Conservation (phyloP, 2,329 filamentous ascomycete species). For the Claviceps arundinis region DNA sequence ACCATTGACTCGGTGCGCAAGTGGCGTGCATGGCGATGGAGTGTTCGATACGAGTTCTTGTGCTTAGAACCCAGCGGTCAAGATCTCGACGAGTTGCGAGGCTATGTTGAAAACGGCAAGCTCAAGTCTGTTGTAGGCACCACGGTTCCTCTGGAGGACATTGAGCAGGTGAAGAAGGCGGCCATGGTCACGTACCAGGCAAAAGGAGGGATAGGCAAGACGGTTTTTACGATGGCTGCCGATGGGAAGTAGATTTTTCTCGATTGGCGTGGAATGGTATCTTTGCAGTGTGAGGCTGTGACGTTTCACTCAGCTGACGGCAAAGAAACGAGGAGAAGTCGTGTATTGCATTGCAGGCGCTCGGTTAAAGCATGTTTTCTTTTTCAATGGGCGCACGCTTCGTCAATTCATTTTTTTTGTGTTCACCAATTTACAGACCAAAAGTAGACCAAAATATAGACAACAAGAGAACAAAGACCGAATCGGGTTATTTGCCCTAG, state of each 20-base stretch:
- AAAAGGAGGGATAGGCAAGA: conserved; percentile 12
- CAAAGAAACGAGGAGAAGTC: too few relatives aligned
- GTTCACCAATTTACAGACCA: too few relatives aligned
- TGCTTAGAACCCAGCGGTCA: conserved; percentile 19
- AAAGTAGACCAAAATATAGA: too few relatives aligned
- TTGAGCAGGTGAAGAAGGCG: conserved; percentile 22
- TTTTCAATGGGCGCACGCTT: too few relatives aligned
- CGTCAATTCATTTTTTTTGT: too few relatives aligned
- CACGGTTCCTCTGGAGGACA: conserved; percentile 17
- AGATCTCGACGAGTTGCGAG: conserved; percentile 12
- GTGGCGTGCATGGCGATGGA: conserved; percentile 19
- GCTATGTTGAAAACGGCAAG: conserved; percentile 8
- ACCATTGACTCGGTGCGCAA: conserved; percentile 17
- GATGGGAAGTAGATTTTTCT: conserved; percentile 11
- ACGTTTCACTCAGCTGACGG: too few relatives aligned
- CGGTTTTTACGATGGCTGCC: background rate
- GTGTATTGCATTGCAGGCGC: too few relatives aligned
- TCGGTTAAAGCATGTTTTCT: too few relatives aligned
- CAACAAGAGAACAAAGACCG: too few relatives aligned
- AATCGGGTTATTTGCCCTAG: too few relatives aligned
- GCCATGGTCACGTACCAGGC: conserved; percentile 19
- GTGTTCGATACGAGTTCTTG: conserved; percentile 24
- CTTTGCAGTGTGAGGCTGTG: too few relatives aligned
- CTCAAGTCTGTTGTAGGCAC: conserved; percentile 11
- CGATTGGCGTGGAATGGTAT: too few relatives aligned